Conservation (phyloP, 2,329 filamentous ascomycete genomes). For the Clonostachys sp. region DNA sequence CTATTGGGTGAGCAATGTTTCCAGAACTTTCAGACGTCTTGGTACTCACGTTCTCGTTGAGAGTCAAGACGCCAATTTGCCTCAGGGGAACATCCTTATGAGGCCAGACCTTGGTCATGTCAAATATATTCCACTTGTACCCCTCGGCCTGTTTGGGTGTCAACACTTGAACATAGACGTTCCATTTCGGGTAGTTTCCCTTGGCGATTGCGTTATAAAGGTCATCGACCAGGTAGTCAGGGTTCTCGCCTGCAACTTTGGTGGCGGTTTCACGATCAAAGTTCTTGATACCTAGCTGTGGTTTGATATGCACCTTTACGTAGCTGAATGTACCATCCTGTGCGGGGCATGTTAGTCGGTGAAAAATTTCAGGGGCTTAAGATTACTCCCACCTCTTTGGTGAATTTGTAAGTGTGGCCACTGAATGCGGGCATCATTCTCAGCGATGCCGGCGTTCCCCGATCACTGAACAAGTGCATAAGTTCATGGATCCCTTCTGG, state of each 20-base stretch:
- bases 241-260: slow-evolving; percentile 49
- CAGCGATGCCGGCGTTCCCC: slow-evolving; percentile 61
- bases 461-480: slow-evolving; percentile 63
- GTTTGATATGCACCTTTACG: slow-evolving; percentile 60
- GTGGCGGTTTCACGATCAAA: slow-evolving; percentile 53
- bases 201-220: slow-evolving; percentile 58
- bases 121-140: slow-evolving; percentile 62
- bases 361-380: neutral
- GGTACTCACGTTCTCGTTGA: slow-evolving; percentile 65
- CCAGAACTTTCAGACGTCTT: slow-evolving; percentile 14
- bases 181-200: slow-evolving; percentile 60
- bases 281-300: slow-evolving; percentile 57
- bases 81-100: slow-evolving; percentile 64
- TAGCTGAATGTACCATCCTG: slow-evolving; percentile 63
- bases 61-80: slow-evolving; percentile 59
- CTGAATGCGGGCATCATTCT: slow-evolving; percentile 66
- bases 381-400: slow-evolving; percentile 30
- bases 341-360: neutral
- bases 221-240: slow-evolving; percentile 60
- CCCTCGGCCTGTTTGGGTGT: slow-evolving; percentile 57
- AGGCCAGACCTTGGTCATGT: slow-evolving; percentile 69
- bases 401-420: slow-evolving; percentile 63
- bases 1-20: slow-evolving; percentile 12
- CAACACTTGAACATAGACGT: slow-evolving; percentile 58
- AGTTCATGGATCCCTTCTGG: slow-evolving; percentile 60